phyloP scores from a whole-genome alignment of 352 stramenopile genomes.

The Globisporangium canariense region DNA sequence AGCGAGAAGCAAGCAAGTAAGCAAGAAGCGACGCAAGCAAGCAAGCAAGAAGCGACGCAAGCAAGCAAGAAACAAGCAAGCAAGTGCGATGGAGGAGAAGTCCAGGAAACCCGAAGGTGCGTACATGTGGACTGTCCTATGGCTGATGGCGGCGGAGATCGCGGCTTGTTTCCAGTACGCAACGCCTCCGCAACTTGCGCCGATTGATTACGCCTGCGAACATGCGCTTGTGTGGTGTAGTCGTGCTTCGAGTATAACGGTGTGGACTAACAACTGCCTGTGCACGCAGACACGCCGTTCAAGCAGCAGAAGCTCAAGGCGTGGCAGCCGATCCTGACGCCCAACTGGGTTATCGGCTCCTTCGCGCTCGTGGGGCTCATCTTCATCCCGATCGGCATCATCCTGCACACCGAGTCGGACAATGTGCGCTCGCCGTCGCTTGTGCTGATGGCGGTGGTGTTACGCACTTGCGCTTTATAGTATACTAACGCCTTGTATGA shows the following conservation, averaged over 20 bases:
- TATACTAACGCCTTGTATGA: background rate
- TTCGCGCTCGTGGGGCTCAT: slow-evolving; percentile 93
- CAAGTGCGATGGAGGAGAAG: slow-evolving; percentile 76
- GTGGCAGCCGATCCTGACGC: slow-evolving; percentile 97
- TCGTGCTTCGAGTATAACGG: background rate
- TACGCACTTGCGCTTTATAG: background rate
- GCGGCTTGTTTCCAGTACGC: background rate
- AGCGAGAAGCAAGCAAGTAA: slow-evolving; percentile 4
- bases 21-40: slow-evolving; percentile 1
- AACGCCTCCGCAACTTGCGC: background rate
- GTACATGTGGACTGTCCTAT: background rate
- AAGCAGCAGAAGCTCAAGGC: slow-evolving; percentile 91
- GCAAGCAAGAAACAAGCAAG: background rate
- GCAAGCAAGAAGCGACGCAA: slow-evolving; percentile 20
- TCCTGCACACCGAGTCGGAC: slow-evolving; percentile 84
- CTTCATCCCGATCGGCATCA: slow-evolving; percentile 93
- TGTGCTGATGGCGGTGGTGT: background rate
- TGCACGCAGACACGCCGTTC: slow-evolving; percentile 70
- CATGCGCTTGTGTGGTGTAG: background rate
- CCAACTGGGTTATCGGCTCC: slow-evolving; percentile 93
- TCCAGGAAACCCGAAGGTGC: slow-evolving; percentile 82
- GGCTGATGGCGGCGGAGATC: background rate
- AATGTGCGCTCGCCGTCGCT: slow-evolving; percentile 40
- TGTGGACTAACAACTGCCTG: background rate
- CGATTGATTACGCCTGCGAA: background rate